Evolutionary conservation across 176 grass and related monocot species (phyloP).

Genomic region (Eleusine indica): DNA sequence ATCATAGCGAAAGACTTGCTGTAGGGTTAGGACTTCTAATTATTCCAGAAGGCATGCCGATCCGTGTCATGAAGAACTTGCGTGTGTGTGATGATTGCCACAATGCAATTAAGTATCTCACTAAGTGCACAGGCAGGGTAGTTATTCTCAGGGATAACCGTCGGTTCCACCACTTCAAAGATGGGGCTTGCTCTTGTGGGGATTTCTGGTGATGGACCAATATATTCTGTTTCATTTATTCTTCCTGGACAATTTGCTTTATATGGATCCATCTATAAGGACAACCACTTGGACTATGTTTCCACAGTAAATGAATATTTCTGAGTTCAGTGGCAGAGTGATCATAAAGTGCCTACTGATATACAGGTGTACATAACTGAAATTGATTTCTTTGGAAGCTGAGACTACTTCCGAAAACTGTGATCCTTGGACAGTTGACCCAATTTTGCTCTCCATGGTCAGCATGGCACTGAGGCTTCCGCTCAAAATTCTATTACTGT

Average conservation of each 20-base stretch:
- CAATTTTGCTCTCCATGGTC: background rate
- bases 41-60: conserved; percentile 75
- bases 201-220: conserved; percentile 79
- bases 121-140: conserved; percentile 77
- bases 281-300: background rate
- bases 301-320: conserved; percentile 1
- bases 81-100: conserved; percentile 96
- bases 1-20: conserved; percentile 92
- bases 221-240: conserved; percentile 15
- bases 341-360: background rate
- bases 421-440: background rate
- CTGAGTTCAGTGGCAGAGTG: conserved; percentile 6
- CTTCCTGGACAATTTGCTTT: conserved; percentile 12
- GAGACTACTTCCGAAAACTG: background rate
- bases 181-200: conserved; percentile 76
- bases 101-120: conserved; percentile 84
- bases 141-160: conserved; percentile 83
- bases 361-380: conserved; percentile 8
- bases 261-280: conserved; percentile 20
- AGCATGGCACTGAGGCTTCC: background rate
- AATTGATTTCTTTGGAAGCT: background rate
- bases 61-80: conserved; percentile 93
- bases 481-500: background rate
- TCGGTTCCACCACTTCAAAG: conserved; percentile 82
- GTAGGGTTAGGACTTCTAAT: conserved; percentile 81